These are phyloP conservation scores for Fistulina hepatica DNA, from an alignment of 1,284 basidiomycete species.

Conservation along the genomic window DNA sequence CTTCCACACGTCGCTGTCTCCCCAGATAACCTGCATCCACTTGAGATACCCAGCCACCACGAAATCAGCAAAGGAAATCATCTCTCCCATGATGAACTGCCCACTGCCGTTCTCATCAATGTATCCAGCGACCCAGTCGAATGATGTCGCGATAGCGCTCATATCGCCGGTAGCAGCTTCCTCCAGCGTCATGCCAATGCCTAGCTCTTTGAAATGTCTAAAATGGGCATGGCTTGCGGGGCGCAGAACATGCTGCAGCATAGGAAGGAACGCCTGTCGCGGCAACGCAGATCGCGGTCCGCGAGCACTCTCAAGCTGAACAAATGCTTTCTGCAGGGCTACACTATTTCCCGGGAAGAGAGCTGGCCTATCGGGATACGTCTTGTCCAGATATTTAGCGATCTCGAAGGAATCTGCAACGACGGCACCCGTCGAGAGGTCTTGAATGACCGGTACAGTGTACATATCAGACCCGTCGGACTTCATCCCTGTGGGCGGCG, in stretches of 20 bases:
- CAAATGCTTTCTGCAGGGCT: constrained; percentile 24
- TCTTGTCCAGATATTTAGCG: constrained; percentile 32
- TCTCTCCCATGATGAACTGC: constrained; percentile 22
- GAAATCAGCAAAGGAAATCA: constrained; percentile 27
- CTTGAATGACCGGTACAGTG: constrained; percentile 20
- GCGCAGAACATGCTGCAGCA: too few species aligned
- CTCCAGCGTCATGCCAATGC: too few species aligned
- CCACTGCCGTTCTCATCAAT: constrained; percentile 9
- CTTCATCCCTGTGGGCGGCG: constrained; percentile 18
- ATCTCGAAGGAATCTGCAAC: constrained; percentile 29
- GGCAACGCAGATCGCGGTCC: too few species aligned
- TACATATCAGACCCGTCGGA: constrained; percentile 21
- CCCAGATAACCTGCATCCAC: constrained; percentile 22
- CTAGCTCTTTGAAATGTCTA: too few species aligned
- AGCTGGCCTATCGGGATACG: constrained; percentile 28
- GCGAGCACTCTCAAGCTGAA: too few species aligned
- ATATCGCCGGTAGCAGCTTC: too few species aligned
- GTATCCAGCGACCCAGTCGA: background rate
- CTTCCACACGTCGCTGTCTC: constrained; percentile 26
- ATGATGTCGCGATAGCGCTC: too few species aligned
- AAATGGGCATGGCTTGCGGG: too few species aligned
- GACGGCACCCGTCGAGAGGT: constrained; percentile 6
- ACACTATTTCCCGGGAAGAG: constrained; percentile 26
- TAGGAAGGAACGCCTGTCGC: too few species aligned
- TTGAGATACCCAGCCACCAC: constrained; percentile 20